Evolutionary conservation across 2,329 filamentous ascomycete genomes (phyloP), one percentile per base, ranked within the genome.

Genomic region (Penicillium sp.): DNA sequence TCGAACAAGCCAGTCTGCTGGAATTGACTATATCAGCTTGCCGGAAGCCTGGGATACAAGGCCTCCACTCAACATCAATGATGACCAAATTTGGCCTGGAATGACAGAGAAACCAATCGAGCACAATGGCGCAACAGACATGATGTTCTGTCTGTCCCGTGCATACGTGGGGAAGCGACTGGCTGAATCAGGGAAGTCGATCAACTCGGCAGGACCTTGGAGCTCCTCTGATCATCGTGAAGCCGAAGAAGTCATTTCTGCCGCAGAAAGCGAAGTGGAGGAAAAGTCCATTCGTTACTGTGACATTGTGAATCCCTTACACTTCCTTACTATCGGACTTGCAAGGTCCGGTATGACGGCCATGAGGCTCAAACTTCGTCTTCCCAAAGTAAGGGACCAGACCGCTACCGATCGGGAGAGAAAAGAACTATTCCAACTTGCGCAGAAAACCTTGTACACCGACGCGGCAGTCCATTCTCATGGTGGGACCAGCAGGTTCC

Each of bases 241-340:
- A 29, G 43, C 48, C 6, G 44, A 53, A 23, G 25, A 15, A 24
- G 47, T 53, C 15, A 61, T 70, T 33, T 53, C 54, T 39, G 56
- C 66, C 38, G 47, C 68, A 8, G 65, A 71, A 50, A 57, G 61
- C 13, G 46, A 53, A 25, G 58, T 72, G 28, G 63, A 71, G 41
- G 56, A 60, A 43, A 66, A 62, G 20, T 70, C 63, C 43, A 52
- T 70, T 18, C 59, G 58, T 6, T 65, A 68, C 42, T 70, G 61
- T 53, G 67, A 71, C 46, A 56, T 65, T 5, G 54, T 61, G 1
- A 61, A 72, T 13, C 63, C 66, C 1, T 64, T 72, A 47, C 72
- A 75, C 54, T 71, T 74, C 48, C 64, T 79, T 44, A 69, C 71
- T 13, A 63, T 70, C n/a, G 68, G 71, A 12, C 68, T 77, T 50